These are phyloP conservation scores for Wickerhamomyces xylosicus DNA, from an alignment of 805 yeast genomes.

Conservation along the genomic window DNA sequence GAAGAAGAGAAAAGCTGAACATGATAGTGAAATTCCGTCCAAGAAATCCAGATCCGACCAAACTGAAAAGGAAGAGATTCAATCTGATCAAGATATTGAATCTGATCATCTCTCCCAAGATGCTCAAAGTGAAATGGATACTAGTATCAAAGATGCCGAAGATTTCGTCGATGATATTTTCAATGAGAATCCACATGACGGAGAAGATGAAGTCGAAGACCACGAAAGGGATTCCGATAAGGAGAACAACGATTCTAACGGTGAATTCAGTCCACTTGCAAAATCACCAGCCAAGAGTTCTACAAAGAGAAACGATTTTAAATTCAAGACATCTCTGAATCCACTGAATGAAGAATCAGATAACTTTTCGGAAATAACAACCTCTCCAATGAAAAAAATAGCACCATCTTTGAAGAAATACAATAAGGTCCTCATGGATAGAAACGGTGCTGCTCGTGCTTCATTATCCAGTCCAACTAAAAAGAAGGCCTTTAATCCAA, in stretches of 20 bases:
- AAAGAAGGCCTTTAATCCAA: not conserved
- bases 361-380: not conserved
- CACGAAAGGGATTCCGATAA: conserved; percentile 6
- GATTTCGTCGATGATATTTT: not conserved
- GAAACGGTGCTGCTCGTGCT: not conserved
- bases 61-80: conserved; percentile 1
- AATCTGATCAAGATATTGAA: not conserved
- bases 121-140: not conserved
- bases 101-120: not conserved
- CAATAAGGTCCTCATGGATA: not conserved
- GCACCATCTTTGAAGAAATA: not conserved
- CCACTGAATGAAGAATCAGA: not conserved
- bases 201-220: conserved; percentile 1
- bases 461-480: not conserved
- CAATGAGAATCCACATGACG: not conserved
- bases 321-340: not conserved
- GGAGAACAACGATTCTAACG: conserved; percentile 5
- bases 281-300: not conserved
- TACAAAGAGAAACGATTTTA: not conserved
- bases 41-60: not conserved
- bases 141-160: not conserved
- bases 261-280: not conserved
- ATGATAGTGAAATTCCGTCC: not conserved
- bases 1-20: not conserved
- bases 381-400: not conserved